A percentile compares a stretch with the other conserved stretches of the same genome.
phyloP scores from a whole-genome alignment of 2,329 filamentous ascomycete species.

The Aspergillus candidus region DNA sequence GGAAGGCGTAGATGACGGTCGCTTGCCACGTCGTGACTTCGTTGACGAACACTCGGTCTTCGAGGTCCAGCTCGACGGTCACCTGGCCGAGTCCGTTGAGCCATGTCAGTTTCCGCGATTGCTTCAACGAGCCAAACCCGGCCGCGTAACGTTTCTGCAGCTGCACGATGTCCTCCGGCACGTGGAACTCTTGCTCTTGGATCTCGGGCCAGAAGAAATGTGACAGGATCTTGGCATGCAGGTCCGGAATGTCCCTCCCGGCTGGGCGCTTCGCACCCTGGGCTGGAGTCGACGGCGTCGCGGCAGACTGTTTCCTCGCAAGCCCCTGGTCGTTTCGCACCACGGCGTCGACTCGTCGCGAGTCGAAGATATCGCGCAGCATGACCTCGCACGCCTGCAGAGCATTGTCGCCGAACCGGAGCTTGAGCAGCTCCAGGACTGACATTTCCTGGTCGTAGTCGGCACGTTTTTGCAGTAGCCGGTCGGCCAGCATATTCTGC shows the following conservation, averaged over 20 bases:
- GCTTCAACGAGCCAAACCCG: slow-evolving; percentile 74
- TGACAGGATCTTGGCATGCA: slow-evolving; percentile 81
- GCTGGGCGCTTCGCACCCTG: slow-evolving; percentile 19
- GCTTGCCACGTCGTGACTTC: slow-evolving; percentile 81
- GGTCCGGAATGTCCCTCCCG: slow-evolving; percentile 37
- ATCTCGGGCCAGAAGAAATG: slow-evolving; percentile 89
- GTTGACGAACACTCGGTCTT: slow-evolving; percentile 66
- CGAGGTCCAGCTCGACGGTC: slow-evolving; percentile 72
- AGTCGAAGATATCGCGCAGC: slow-evolving; percentile 88
- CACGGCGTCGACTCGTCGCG: slow-evolving; percentile 62
- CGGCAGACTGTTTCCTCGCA: slow-evolving; percentile 19
- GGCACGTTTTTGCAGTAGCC: slow-evolving; percentile 60
- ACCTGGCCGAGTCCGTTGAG: slow-evolving; percentile 75
- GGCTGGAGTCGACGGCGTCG: slow-evolving; percentile 15
- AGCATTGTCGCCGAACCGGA: slow-evolving; percentile 76
- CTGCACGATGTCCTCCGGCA: slow-evolving; percentile 41
- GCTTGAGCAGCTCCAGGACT: slow-evolving; percentile 79
- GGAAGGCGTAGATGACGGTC: slow-evolving; percentile 79
- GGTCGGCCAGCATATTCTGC: slow-evolving; percentile 79
- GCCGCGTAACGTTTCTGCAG: slow-evolving; percentile 66
- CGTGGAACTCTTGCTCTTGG: slow-evolving; percentile 47
- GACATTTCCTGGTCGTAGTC: slow-evolving; percentile 74
- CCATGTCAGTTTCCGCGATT: slow-evolving; percentile 82
- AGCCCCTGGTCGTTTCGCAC: slow-evolving; percentile 53
- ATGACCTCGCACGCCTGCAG: slow-evolving; percentile 96